Evolutionary conservation across 164 flowering plant species (phyloP), one percentile per base, ranked within the genome.

Genomic region (Euptelea pleiosperma): DNA sequence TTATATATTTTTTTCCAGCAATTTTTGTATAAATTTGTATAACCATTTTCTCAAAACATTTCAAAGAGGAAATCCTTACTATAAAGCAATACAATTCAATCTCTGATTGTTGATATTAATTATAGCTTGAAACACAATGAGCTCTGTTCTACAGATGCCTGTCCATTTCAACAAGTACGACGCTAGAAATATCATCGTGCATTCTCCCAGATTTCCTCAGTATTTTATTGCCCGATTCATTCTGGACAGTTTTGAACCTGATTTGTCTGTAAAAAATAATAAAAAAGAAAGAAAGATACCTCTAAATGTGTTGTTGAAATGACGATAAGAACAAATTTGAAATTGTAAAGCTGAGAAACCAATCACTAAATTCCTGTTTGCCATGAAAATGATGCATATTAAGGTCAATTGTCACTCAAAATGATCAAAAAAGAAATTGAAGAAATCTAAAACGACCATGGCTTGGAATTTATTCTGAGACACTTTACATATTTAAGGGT

Each of bases 111-210:
- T 34, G 37, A 34, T 34, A 34, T 34, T 1, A 11, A 47, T 10
- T 4, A 26, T 48, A 28, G 12, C 8, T 15, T 2, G 2, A 4
- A 46, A 48, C 8, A 18, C n/a, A 47, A 12, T 8, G 18, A 48
- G 4, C 33, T 9, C 24, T 26, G 4, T 48, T 26, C 25, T 48
- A 14, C 1, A 53, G 4, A n/a, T 66, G 80, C 88, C 93, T 78
- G 7, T 86, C 82, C 62, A 79, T 73, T 43, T 89, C 91, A 58
- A 89, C 93, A 49, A 89, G 89, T 2, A 89, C 96, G 21, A 89
- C 96, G 73, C 96, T 89, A 28, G 96, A 89, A 57, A 89, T 86
- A 70, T 89, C 96, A 81, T 89, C 87, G 56, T 89, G 93, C 19
- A 79, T 82, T 72, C 96, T 84, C 48, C 93, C 93, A 18, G 91